Base-by-base conservation (phyloP, 108 stramenopile species). In the Cyclotella cryptica region DNA sequence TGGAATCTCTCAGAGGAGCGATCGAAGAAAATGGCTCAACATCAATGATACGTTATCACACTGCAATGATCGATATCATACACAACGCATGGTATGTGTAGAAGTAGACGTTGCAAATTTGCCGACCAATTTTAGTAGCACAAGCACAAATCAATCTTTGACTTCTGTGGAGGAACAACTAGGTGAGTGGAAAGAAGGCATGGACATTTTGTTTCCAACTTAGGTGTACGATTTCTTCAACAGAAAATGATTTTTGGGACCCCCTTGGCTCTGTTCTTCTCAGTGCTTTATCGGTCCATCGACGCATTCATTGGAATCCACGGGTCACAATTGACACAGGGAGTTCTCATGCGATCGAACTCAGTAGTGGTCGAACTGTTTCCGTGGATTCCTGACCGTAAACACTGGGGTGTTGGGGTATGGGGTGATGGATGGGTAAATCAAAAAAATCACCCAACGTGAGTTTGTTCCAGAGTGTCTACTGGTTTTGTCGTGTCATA, bases 321-420 rank as follows among this genome's bases (percentile, higher is more conserved):
- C 72, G 85, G 85, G 28, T 78, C 85, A 12, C 85, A 85, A 35
- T 54, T 88, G 39, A 86, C 87, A 19, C 85, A 88, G 29, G 87
- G 77, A 28, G 51, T 86, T 18, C 47, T 84, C 29, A 44, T 88
- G 43, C 64, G 74, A 18, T 75, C 64, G 15, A 59, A 76, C 28
- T 83, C 85, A 17, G 65, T 67, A 30, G 75, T 88, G 11, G 42
- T 86, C 44, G 85, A 88, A 39, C 26, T 88, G 5, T 73, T 88
- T 0, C 87, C 83, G 8, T 88, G 79, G 79, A 58, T 88, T 27
- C 54, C 79, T 12, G 65, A 66, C 26, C 66, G 78, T 55, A 17
- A 7, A 51, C 3, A 51, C 19, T 51, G 3, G 49, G 49, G 49
- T 46, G 52, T 40, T 54, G 79, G 27, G 65, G 84, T 54, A 21